Base-by-base conservation (phyloP, 495 filamentous ascomycete species). In the Penicillium herquei region DNA sequence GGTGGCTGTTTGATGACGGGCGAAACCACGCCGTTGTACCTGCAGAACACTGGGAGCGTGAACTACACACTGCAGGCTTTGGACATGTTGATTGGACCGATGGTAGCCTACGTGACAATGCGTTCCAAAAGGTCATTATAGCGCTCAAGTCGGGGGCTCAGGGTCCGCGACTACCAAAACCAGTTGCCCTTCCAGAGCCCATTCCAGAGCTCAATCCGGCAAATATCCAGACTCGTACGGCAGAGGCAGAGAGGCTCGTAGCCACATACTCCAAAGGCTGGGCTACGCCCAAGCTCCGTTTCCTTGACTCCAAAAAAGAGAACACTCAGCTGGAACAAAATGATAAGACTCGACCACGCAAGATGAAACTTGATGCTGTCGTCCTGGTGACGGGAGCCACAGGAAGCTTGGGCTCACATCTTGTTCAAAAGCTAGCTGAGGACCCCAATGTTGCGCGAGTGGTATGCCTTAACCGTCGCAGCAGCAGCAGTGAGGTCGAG, bases 341-440 rank as follows among this genome's bases (percentile, higher is more conserved):
- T 26, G 21, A 4, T 4, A 26, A 26, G 21, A 4, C 21, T 26
- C 2, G 1, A 26, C 21, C 21, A 26, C 21, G 21, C 21, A 26
- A 4, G 21, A 26, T 1, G 21, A 26, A 37, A 2, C 34, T 37
- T 37, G 34, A 37, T 7, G 34, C 34, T 7, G 34, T 37, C 2
- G 65, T 85, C 1, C 51, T 86, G 12, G 61, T 86, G 5, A 86
- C 83, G 3, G 79, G 77, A 14, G 75, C 70, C 12, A 81, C 80
- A 3, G 78, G 78, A 0, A 74, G 76, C 45, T 39, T 81, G 10
- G 78, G 78, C 14, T 65, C 65, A 1, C 76, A 81, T 50, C 56
- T 80, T 0, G 72, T 78, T 8, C 70, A 69, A 1, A 43, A 72
- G 11, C 40, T 80, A 7, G 70, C 74, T 11, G 30, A 54, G 6